phyloP scores from a whole-genome alignment of 352 stramenopile genomes.

The Hyaloperonospora brassicae region DNA sequence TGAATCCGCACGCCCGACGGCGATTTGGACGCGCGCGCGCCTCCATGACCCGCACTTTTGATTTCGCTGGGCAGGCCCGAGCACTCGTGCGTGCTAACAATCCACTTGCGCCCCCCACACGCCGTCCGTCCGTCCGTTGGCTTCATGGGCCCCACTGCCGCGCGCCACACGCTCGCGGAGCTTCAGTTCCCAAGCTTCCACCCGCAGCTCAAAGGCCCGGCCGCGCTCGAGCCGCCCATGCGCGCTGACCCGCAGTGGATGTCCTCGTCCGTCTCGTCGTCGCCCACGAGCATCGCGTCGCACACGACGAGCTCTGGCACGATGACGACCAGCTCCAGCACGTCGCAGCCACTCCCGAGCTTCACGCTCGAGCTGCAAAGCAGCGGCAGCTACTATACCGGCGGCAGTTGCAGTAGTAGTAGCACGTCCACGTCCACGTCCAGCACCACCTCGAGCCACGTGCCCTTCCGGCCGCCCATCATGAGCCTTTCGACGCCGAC shows the following conservation, averaged over 20 bases:
- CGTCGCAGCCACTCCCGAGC: constrained; percentile 20
- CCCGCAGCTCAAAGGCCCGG: constrained; percentile 30
- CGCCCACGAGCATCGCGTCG: constrained; percentile 25
- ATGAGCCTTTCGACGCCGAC: constrained; percentile 11
- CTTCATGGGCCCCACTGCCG: constrained; percentile 18
- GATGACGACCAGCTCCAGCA: not conserved
- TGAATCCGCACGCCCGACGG: no score
- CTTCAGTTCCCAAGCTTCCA: constrained; percentile 38
- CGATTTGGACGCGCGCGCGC: no score
- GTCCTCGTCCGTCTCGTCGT: constrained; percentile 1
- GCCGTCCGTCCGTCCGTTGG: no score
- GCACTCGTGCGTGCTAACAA: no score
- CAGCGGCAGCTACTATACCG: constrained; percentile 11
- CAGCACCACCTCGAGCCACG: no score
- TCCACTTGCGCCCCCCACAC: no score
- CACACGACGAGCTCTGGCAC: constrained; percentile 12
- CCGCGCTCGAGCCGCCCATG: constrained; percentile 19
- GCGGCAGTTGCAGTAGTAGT: no score
- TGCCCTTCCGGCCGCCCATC: constrained; percentile 5
- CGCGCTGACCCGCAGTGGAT: constrained; percentile 19
- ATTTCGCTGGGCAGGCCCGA: no score
- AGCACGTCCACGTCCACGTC: not conserved
- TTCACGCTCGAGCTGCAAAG: constrained; percentile 24
- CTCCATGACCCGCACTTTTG: no score
- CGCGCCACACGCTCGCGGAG: constrained; percentile 11